Base-by-base conservation (phyloP, 2,329 filamentous ascomycete species). In the Colletotrichum liaoningense region DNA sequence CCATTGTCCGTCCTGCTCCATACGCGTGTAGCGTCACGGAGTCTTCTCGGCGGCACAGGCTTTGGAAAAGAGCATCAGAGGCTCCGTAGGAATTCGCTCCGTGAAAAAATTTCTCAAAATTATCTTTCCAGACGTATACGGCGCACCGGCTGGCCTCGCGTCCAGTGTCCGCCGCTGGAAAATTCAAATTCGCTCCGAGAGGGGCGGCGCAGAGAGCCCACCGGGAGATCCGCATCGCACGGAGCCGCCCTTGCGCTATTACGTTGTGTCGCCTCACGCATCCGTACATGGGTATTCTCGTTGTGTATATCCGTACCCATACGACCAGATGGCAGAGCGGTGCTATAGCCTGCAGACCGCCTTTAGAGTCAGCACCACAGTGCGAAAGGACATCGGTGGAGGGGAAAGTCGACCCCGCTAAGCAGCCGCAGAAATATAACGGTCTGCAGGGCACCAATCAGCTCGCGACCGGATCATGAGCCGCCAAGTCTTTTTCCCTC, bases 371-470 rank as follows among this genome's bases (percentile, higher is more conserved):
- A n/a, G 35, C 22, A 49, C 59, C 71, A 73, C 67, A 73, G 71
- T 73, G 71, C 68, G 71, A 72, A 33, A 28, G 56, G 24, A 12
- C 14, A 24, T 49, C 49, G 5, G 35, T 56, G 71, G 71, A 72
- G 67, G 46, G 67, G 67, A 33, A 58, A 19, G 8, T 54, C 55
- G 54, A 73, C 62, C 67, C 71, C 71, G 63, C 71, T 58, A 72
- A 66, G 56, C 60, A 71, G 67, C 67, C 60, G 71, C 62, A 73
- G 55, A 62, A 69, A 63, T 72, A 63, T 52, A 72, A 73, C 71
- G 67, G 71, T 58, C 71, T 63, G 62, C 71, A 73, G 67, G 70
- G 62, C 67, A 67, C 67, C 71, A 72, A 73, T 73, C 67, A 67
- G 28, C 56, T 16, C 54, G n/a, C 67, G 69, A 57, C 58, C 33